phyloP scores from a whole-genome alignment of 2,329 filamentous ascomycete genomes.

The Fusarium kyushuense region DNA sequence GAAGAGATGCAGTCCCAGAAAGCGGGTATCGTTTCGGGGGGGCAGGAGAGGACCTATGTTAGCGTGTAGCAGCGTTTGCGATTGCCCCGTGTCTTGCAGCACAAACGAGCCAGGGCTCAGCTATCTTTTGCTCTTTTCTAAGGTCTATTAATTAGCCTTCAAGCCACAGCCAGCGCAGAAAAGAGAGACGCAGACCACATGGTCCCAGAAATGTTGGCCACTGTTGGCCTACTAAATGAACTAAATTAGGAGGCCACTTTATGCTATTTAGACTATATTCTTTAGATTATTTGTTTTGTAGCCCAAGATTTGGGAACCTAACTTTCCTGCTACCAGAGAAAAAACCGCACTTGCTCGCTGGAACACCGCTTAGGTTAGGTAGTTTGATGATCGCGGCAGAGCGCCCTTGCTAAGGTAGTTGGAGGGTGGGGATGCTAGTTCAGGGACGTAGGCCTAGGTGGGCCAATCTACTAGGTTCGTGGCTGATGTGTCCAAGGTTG shows the following conservation, averaged over 20 bases:
- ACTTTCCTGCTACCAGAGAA: neutral
- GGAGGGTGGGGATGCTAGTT: constrained; percentile 12
- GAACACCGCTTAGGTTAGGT: neutral
- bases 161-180: constrained; percentile 26
- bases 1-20: constrained; percentile 41
- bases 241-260: no score
- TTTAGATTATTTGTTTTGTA: no score
- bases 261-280: no score
- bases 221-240: no score
- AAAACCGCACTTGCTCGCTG: neutral
- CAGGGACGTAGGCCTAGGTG: constrained; percentile 14
- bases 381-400: constrained; percentile 29
- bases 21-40: constrained; percentile 39
- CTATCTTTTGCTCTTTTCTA: neutral
- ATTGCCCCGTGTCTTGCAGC: constrained; percentile 27
- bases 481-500: constrained; percentile 24
- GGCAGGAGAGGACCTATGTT: constrained; percentile 13
- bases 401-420: constrained; percentile 9
- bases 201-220: no score
- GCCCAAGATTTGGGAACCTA: no score
- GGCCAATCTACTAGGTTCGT: constrained; percentile 20
- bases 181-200: no score
- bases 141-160: constrained; percentile 23
- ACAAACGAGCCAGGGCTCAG: constrained; percentile 15
- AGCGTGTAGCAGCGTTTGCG: constrained; percentile 38